These are phyloP conservation scores for Penicillium sp. DNA, from an alignment of 2,329 filamentous ascomycete species.

Conservation along the genomic window DNA sequence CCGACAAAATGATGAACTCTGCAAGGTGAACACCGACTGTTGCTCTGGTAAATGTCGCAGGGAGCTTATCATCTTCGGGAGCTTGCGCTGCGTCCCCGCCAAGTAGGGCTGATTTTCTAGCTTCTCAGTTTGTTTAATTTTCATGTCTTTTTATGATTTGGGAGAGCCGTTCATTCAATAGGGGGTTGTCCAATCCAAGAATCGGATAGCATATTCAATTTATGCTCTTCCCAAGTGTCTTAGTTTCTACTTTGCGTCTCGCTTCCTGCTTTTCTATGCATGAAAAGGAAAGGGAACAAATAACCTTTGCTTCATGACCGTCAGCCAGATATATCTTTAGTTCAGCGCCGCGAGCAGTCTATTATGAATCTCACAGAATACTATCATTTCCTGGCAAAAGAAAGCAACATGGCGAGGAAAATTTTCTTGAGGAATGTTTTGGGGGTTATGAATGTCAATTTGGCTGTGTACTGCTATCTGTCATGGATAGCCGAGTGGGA, in stretches of 20 bases:
- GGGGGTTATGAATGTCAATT: background rate
- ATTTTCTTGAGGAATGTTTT: background rate
- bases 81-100: background rate
- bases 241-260: background rate
- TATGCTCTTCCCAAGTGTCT: background rate
- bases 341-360: background rate
- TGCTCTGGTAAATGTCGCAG: slow-evolving; percentile 18
- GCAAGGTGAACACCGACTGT: slow-evolving; percentile 8
- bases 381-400: background rate
- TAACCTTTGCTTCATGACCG: background rate
- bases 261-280: background rate
- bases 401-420: background rate
- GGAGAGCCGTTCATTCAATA: background rate
- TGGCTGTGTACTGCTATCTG: slow-evolving; percentile 32
- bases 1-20: background rate
- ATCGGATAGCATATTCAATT: too few species aligned
- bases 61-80: slow-evolving; percentile 5
- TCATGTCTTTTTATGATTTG: background rate
- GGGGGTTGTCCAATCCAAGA: too few species aligned
- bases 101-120: background rate
- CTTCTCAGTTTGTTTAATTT: background rate
- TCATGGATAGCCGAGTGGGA: slow-evolving; percentile 49
- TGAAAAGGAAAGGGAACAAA: background rate
- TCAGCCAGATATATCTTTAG: background rate
- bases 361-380: background rate